These are phyloP conservation scores for Syzygium oleosum DNA, from an alignment of 345 rosid species.

Conservation along the genomic window DNA sequence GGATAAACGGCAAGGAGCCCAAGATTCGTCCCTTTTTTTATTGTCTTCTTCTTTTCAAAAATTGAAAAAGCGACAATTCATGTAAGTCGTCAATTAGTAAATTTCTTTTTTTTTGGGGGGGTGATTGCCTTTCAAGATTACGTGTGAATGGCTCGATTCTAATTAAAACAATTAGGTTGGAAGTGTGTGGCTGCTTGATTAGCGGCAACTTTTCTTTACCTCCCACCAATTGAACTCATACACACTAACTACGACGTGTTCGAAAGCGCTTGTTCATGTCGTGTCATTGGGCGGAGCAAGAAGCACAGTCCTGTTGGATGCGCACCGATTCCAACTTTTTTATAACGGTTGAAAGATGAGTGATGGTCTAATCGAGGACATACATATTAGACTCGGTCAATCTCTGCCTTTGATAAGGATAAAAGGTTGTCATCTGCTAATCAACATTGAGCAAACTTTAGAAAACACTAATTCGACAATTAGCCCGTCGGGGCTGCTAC, in stretches of 20 bases:
- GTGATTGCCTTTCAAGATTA: not conserved
- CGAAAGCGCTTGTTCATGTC: not conserved
- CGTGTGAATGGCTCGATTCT: not conserved
- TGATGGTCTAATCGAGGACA: not conserved
- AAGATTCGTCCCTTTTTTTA: not conserved
- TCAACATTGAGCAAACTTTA: not conserved
- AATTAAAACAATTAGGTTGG: not conserved
- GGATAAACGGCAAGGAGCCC: not conserved
- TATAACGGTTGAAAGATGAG: not conserved
- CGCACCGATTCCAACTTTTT: not conserved
- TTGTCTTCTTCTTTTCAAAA: not conserved
- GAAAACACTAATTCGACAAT: not conserved
- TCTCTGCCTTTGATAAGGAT: not conserved
- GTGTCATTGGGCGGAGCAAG: not conserved
- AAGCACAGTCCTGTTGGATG: not conserved
- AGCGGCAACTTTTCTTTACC: not conserved
- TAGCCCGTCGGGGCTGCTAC: not conserved
- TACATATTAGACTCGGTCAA: not conserved
- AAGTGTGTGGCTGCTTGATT: not conserved
- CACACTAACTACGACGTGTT: not conserved
- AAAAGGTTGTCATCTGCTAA: not conserved
- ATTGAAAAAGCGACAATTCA: not conserved
- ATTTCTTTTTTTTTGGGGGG: not conserved
- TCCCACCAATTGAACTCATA: not conserved
- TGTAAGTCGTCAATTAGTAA: not conserved